Conservation (phyloP, 345 rosid species). For the Eucalyptus microcorys region DNA sequence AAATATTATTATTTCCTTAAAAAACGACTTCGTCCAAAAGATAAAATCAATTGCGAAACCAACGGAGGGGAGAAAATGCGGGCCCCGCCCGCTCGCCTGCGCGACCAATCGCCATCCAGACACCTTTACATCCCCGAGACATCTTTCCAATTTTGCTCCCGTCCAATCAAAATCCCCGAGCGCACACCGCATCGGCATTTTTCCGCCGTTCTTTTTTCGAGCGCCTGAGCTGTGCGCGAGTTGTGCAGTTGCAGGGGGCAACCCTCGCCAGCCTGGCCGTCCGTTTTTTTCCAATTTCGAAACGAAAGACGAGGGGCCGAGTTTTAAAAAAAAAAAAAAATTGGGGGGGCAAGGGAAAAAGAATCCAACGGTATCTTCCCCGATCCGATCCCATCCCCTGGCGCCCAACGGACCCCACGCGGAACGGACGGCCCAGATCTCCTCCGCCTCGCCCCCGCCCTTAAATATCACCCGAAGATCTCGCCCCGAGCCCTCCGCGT, state of each 20-base stretch:
- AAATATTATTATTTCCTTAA: too few relatives aligned
- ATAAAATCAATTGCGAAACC: too few relatives aligned
- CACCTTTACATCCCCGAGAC: too few relatives aligned
- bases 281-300: neutral
- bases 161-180: neutral
- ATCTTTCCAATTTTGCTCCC: too few relatives aligned
- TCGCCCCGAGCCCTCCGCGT: neutral
- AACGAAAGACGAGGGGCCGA: neutral
- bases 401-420: neutral
- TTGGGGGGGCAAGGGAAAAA: fast-evolving
- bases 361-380: neutral
- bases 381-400: neutral
- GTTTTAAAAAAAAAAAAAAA: too few relatives aligned
- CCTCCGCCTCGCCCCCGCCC: neutral
- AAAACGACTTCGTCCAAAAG: too few relatives aligned
- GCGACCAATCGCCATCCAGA: too few relatives aligned
- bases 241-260: neutral
- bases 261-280: neutral
- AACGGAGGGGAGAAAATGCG: too few relatives aligned
- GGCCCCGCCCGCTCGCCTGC: too few relatives aligned
- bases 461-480: neutral
- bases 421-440: slow-evolving; percentile 18
- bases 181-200: neutral
- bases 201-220: neutral
- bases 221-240: neutral